Evolutionary conservation across 2,329 filamentous ascomycete genomes (phyloP), one percentile per base, ranked within the genome.

Genomic region (Trichoderma cornu-damae): DNA sequence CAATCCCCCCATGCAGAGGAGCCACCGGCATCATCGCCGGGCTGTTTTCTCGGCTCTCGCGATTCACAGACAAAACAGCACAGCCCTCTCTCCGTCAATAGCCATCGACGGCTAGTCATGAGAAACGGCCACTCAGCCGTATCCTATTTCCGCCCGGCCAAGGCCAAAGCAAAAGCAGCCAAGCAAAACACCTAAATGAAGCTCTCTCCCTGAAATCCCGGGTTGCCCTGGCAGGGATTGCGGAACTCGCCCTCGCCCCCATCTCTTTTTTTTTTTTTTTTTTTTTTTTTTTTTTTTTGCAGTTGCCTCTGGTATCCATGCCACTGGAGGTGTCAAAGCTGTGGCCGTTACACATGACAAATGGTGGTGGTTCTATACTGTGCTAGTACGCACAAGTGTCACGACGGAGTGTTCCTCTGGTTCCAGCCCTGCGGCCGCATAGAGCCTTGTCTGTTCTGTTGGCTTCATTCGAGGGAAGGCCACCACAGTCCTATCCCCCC

Each of bases 1-100:
- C 49, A n/a, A n/a, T n/a, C 9, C 26, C 24, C 32, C 42, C 40
- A 30, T 55, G 16, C 7, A n/a, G 30, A 20, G 52, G 42, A 55
- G 38, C 30, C 32, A 16, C 22, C 18, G n/a, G 42, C 42, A 52
- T 28, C 52, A 55, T 47, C 42, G 22, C 42, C 52, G 52, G 47
- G 32, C 22, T 47, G 32, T 11, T 26, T n/a, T 40, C 49, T 37
- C 32, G 30, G 28, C 16, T 18, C 32, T 34, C 20, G n/a, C 20
- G 16, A 26, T 28, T 9, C 22, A 20, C 52, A 55, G 44, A 20
- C 42, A 22, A 28, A n/a, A 24, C n/a, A 2, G 42, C 26, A 28
- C 16, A 20, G 34, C 34, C 32, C n/a, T n/a, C 42, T 37, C n/a
- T 8, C 7, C 26, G 30, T 51, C 35, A 28, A 40, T 9, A n/a